A percentile compares a stretch with the other conserved stretches of the same genome.
Evolutionary conservation across 192 early-diverging fungal species (phyloP).

Genomic region (Coemansia sp.): DNA sequence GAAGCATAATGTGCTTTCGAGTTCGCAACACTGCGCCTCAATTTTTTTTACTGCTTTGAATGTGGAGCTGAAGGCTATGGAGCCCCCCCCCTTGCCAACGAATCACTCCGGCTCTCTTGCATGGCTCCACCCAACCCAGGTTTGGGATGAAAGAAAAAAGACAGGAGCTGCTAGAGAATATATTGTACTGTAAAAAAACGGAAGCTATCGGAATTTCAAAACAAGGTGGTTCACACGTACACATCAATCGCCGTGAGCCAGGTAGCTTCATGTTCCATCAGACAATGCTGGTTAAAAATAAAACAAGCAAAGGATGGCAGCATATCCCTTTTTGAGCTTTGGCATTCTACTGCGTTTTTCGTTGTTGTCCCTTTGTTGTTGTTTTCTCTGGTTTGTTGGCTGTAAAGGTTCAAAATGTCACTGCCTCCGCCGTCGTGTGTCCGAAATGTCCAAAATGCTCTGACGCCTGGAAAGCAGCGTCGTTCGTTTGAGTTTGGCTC

Average conservation of each 20-base stretch:
- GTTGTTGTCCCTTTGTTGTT: constrained; percentile 10
- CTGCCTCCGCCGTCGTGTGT: neutral
- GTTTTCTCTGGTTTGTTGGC: neutral
- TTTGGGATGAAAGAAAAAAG: neutral
- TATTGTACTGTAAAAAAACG: neutral
- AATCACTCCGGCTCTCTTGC: too few species aligned
- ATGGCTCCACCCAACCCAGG: neutral
- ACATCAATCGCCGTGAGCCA: constrained; percentile 3
- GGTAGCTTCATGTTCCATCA: neutral
- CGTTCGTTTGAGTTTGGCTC: neutral
- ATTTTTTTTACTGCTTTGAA: neutral
- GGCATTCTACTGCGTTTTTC: constrained; percentile 4
- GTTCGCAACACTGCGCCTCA: neutral
- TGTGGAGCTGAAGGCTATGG: neutral
- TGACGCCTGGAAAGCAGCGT: neutral
- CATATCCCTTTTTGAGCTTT: neutral
- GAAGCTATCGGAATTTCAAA: neutral
- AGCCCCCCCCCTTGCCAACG: too few species aligned
- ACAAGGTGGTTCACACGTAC: neutral
- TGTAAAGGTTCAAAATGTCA: neutral
- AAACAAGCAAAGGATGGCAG: neutral
- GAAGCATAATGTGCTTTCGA: neutral
- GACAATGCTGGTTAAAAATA: neutral
- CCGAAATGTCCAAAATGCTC: neutral
- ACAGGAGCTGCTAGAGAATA: neutral